A percentile compares a stretch with the other conserved stretches of the same genome.
Evolutionary conservation across 805 yeast species (phyloP).

Genomic region (Suhomyces pyralidae): DNA sequence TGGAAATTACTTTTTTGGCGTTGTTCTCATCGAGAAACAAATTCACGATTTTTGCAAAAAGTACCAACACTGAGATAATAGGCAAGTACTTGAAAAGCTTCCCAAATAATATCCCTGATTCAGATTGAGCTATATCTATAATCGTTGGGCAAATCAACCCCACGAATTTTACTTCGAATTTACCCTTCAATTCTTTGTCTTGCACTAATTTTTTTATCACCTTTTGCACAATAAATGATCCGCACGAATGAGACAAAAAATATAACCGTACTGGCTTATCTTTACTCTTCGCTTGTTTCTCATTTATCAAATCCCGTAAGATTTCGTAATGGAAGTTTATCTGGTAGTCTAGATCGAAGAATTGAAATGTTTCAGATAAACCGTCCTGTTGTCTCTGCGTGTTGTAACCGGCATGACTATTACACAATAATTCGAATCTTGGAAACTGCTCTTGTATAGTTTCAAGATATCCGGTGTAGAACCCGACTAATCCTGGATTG

Average conservation of each 20-base stretch:
- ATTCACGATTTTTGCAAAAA: conserved; percentile 26
- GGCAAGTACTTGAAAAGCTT: conserved; percentile 26
- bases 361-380: conserved; percentile 14
- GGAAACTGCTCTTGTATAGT: conserved; percentile 41
- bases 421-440: conserved; percentile 50
- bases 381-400: conserved; percentile 4
- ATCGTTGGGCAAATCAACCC: conserved; percentile 74
- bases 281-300: conserved; percentile 7
- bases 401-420: conserved; percentile 63
- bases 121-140: conserved; percentile 51
- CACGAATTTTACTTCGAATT: conserved; percentile 38
- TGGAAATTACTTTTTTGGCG: conserved; percentile 21
- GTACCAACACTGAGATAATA: conserved; percentile 34
- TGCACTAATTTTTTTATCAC: conserved; percentile 31
- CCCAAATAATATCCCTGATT: conserved; percentile 30
- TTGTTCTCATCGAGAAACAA: conserved; percentile 24
- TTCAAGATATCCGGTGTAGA: conserved; percentile 54
- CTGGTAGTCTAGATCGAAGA: conserved; percentile 52
- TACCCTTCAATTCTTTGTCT: conserved; percentile 20
- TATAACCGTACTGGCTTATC: conserved; percentile 32
- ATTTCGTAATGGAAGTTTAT: conserved; percentile 54
- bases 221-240: conserved; percentile 61
- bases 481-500: conserved; percentile 71
- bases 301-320: conserved; percentile 33
- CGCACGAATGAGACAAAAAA: conserved; percentile 70